Percentiles rank a stretch among this genome's conserved stretches.
phyloP scores from a whole-genome alignment of 441 rosid genomes.

The Jatropha podagrica region DNA sequence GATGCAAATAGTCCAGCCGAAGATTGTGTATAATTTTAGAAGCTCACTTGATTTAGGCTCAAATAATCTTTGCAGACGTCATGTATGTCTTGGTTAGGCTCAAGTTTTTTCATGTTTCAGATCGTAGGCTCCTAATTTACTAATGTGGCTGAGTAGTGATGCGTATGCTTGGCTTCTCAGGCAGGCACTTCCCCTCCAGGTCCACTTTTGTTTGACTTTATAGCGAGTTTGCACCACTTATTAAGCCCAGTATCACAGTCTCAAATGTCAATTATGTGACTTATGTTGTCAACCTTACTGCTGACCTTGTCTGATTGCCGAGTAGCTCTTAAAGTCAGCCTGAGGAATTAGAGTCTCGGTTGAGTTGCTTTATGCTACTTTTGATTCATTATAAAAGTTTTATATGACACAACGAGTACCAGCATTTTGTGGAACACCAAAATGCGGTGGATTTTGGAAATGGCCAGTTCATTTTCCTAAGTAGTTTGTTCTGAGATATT shows the following conservation, averaged over 20 bases:
- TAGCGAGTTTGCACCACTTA: too few species aligned
- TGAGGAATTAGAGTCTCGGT: neutral
- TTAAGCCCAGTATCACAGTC: too few species aligned
- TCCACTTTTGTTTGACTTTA: too few species aligned
- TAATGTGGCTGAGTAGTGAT: neutral
- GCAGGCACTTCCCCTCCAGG: too few species aligned
- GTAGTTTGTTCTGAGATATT: neutral
- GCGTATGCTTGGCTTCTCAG: neutral
- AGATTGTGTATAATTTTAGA: neutral
- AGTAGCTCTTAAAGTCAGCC: neutral
- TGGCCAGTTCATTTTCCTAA: neutral
- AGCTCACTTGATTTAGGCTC: conserved; percentile 1
- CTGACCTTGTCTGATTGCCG: neutral
- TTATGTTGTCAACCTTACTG: neutral
- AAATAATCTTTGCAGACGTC: neutral
- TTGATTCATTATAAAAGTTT: neutral
- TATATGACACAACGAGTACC: neutral
- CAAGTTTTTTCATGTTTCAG: neutral
- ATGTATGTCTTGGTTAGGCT: neutral
- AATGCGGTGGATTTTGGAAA: neutral
- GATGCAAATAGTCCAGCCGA: neutral
- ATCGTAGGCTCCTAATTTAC: neutral
- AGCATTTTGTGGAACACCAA: neutral
- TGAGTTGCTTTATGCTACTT: neutral
- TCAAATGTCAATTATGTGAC: too few species aligned